A percentile compares a stretch with the other conserved stretches of the same genome.
Evolutionary conservation across 257 asterid species (phyloP).

Genomic region (Buddleja alternifolia): DNA sequence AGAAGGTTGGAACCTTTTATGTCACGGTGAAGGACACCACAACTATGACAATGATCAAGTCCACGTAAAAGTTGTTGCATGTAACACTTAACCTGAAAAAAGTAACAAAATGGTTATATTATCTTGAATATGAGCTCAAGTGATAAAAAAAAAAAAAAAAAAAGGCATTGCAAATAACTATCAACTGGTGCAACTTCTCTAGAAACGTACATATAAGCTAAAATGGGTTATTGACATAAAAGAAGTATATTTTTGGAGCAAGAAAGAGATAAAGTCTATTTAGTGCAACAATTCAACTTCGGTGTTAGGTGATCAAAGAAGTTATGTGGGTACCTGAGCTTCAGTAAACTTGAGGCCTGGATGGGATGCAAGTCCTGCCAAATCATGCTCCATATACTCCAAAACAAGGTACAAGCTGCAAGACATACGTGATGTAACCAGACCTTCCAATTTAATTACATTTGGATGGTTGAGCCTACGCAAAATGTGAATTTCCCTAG

Average conservation of each 20-base stretch:
- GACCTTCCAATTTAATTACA: slow-evolving; percentile 87
- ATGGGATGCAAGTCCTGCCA: slow-evolving; percentile 89
- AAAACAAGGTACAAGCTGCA: slow-evolving; percentile 93
- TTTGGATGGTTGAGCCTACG: slow-evolving; percentile 92
- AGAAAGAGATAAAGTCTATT: background rate
- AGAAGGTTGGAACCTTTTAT: slow-evolving; percentile 94
- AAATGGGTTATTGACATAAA: background rate
- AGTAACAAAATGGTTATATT: background rate
- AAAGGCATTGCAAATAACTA: background rate
- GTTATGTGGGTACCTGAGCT: slow-evolving; percentile 64
- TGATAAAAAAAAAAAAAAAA: background rate
- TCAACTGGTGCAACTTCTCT: background rate
- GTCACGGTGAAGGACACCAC: slow-evolving; percentile 89
- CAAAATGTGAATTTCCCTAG: slow-evolving; percentile 90
- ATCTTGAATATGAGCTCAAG: slow-evolving; percentile 20
- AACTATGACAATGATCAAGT: slow-evolving; percentile 87
- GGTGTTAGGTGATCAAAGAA: slow-evolving; percentile 8
- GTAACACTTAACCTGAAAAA: slow-evolving; percentile 84
- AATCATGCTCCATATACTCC: slow-evolving; percentile 98
- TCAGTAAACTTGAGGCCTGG: slow-evolving; percentile 85
- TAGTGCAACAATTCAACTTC: background rate
- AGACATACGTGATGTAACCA: slow-evolving; percentile 93
- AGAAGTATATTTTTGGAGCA: background rate
- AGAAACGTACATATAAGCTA: background rate
- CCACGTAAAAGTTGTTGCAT: slow-evolving; percentile 85